These are phyloP conservation scores for Colletotrichum lini DNA, from an alignment of 2,329 filamentous ascomycete species.

Conservation along the genomic window DNA sequence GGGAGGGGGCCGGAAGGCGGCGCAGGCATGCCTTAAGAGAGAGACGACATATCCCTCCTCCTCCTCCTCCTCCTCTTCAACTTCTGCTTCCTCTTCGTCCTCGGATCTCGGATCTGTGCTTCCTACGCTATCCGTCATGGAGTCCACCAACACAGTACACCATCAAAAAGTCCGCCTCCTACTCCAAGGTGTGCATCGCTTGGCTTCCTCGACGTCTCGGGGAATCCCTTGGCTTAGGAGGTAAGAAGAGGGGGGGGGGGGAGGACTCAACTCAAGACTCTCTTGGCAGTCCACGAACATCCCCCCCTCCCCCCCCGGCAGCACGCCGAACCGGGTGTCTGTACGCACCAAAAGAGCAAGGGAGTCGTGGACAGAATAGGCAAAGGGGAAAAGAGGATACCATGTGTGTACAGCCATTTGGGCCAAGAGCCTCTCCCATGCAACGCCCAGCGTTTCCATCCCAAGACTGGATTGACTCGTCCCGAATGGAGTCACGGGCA, in stretches of 20 bases:
- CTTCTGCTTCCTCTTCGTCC: neutral
- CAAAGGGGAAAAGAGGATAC: constrained; percentile 4
- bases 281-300: constrained; percentile 25
- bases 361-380: neutral
- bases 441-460: constrained; percentile 12
- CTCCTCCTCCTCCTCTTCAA: neutral
- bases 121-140: neutral
- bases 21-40: constrained; percentile 36
- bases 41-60: constrained; percentile 25
- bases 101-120: neutral
- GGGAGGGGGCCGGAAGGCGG: constrained; percentile 4
- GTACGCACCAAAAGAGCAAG: neutral
- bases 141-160: neutral
- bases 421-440: neutral
- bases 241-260: too few species aligned
- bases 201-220: neutral
- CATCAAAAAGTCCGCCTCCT: neutral
- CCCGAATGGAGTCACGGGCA: neutral
- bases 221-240: neutral
- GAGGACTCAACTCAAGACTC: neutral
- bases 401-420: neutral
- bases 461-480: constrained; percentile 28
- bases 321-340: constrained; percentile 22
- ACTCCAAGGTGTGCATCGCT: neutral
- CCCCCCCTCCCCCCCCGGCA: constrained; percentile 33